These are phyloP conservation scores for Backusella australiensis DNA, from an alignment of 192 early-diverging fungal species.

Conservation along the genomic window DNA sequence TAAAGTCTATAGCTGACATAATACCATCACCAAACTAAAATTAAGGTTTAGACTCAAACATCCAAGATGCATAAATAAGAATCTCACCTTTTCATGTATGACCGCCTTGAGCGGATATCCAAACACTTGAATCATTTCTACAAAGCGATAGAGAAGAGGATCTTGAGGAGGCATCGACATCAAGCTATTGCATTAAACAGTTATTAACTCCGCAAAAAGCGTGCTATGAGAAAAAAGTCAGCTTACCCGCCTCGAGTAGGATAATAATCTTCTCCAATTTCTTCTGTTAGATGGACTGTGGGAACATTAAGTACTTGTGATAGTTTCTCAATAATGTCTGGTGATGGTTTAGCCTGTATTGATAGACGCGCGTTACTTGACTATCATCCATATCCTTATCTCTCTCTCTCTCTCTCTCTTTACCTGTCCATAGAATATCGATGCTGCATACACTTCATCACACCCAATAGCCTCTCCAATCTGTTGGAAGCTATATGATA, in stretches of 20 bases:
- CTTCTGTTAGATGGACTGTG: conserved; percentile 29
- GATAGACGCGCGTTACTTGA: background rate
- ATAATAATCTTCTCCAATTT: conserved; percentile 31
- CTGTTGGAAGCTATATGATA: conserved; percentile 53
- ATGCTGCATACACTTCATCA: conserved; percentile 67
- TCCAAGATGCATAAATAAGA: background rate
- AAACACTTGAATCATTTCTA: conserved; percentile 45
- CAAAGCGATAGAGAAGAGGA: conserved; percentile 44
- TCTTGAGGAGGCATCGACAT: conserved; percentile 40
- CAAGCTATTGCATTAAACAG: conserved; percentile 21
- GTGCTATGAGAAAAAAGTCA: background rate
- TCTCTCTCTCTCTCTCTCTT: background rate
- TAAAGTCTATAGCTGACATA: conserved; percentile 49
- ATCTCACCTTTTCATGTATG: conserved; percentile 43
- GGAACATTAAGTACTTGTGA: conserved; percentile 33
- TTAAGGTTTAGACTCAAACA: background rate
- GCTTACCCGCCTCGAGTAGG: conserved; percentile 43
- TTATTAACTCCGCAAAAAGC: background rate
- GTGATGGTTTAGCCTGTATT: conserved; percentile 40
- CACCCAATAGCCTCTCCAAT: conserved; percentile 51
- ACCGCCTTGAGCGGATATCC: conserved; percentile 44
- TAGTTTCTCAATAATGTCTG: conserved; percentile 32
- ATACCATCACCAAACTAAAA: conserved; percentile 50
- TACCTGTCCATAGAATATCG: conserved; percentile 68
- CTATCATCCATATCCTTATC: too few relatives aligned